These are phyloP conservation scores for Sanghuangporus baumii DNA, from an alignment of 1,284 basidiomycete genomes.

Conservation along the genomic window DNA sequence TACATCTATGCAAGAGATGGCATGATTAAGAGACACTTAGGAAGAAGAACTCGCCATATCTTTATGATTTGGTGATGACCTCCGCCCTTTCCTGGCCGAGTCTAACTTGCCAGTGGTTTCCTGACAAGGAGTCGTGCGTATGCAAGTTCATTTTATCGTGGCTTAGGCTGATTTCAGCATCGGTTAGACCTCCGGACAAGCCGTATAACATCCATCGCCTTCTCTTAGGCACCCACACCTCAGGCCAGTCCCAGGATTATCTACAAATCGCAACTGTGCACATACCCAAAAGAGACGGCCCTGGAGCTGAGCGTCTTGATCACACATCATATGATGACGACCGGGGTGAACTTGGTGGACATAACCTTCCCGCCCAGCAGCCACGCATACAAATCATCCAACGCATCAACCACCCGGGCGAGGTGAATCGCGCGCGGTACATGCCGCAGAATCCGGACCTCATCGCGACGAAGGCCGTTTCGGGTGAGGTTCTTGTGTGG, in stretches of 20 bases:
- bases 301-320: slow-evolving; percentile 69
- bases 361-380: slow-evolving; percentile 64
- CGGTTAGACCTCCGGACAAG: slow-evolving; percentile 72
- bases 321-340: slow-evolving; percentile 88
- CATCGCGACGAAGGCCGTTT: slow-evolving; percentile 91
- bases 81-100: slow-evolving; percentile 98
- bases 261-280: slow-evolving; percentile 95
- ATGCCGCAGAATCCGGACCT: slow-evolving; percentile 99
- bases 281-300: slow-evolving; percentile 74
- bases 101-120: slow-evolving; percentile 98
- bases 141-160: neutral
- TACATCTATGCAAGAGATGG: neutral
- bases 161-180: neutral
- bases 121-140: slow-evolving; percentile 87
- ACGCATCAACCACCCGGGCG: slow-evolving; percentile 93
- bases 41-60: slow-evolving; percentile 97
- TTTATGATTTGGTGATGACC: slow-evolving; percentile 96
- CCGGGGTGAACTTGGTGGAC: slow-evolving; percentile 84
- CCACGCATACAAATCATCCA: slow-evolving; percentile 90
- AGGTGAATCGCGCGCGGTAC: slow-evolving; percentile 96
- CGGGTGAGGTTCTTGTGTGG: slow-evolving; percentile 90
- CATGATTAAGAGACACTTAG: slow-evolving; percentile 33
- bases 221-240: slow-evolving; percentile 96
- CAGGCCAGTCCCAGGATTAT: slow-evolving; percentile 91
- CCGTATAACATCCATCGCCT: slow-evolving; percentile 91